These are phyloP conservation scores for Thielaviopsis ethacetica DNA, from an alignment of 2,329 filamentous ascomycete species.

Conservation along the genomic window DNA sequence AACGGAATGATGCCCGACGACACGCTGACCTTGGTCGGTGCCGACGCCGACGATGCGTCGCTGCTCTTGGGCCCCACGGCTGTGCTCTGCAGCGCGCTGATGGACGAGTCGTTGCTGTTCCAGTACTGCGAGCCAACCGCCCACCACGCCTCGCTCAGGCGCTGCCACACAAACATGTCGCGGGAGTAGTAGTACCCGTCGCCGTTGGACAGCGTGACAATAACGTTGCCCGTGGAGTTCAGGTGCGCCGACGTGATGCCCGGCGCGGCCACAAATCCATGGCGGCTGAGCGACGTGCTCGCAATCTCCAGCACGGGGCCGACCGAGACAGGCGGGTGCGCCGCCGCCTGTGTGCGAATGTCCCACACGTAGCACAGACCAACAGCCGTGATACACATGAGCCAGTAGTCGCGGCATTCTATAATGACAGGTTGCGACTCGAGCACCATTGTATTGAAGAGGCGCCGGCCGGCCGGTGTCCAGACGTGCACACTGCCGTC, in stretches of 20 bases:
- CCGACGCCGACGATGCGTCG: conserved; percentile 27
- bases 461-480: conserved; percentile 76
- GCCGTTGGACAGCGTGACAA: conserved; percentile 86
- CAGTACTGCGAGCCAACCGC: conserved; percentile 95
- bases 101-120: conserved; percentile 89
- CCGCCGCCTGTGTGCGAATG: conserved; percentile 62
- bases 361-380: conserved; percentile 93
- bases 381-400: conserved; percentile 75
- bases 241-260: conserved; percentile 82
- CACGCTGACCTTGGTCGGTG: conserved; percentile 38
- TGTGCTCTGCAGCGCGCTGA: conserved; percentile 62
- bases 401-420: conserved; percentile 76
- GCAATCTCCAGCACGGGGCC: conserved; percentile 81
- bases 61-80: conserved; percentile 38
- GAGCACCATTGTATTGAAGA: conserved; percentile 70
- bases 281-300: conserved; percentile 58
- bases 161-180: conserved; percentile 79
- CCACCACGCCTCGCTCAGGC: conserved; percentile 96
- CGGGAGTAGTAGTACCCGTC: conserved; percentile 86
- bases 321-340: conserved; percentile 78
- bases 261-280: conserved; percentile 59
- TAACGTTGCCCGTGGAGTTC: conserved; percentile 70
- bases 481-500: conserved; percentile 82
- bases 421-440: conserved; percentile 91
- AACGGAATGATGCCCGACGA: conserved; percentile 88